Conservation (phyloP, 176 grass and related monocot species). For the Triticum timopheevii region DNA sequence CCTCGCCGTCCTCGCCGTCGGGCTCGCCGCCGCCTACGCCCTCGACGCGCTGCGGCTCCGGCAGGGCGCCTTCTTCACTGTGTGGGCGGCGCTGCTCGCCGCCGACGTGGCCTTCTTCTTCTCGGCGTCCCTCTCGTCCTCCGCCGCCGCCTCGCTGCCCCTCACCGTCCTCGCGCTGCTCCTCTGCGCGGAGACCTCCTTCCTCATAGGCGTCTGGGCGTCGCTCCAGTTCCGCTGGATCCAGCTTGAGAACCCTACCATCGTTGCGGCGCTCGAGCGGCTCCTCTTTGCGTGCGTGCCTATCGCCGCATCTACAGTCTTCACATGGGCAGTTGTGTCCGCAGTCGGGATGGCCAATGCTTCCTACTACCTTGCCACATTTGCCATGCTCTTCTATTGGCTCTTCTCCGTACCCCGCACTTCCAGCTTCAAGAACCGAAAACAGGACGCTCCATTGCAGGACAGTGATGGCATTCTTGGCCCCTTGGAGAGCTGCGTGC, state of each 20-base stretch:
- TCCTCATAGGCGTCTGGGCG: conserved; percentile 92
- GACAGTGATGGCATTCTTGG: conserved; percentile 64
- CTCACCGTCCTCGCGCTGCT: conserved; percentile 78
- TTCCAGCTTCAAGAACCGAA: conserved; percentile 74
- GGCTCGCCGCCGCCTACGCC: conserved; percentile 74
- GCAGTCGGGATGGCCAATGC: conserved; percentile 84
- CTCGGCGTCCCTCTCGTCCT: conserved; percentile 68
- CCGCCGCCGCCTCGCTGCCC: conserved; percentile 49
- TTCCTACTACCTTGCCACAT: conserved; percentile 76
- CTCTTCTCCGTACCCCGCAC: conserved; percentile 78
- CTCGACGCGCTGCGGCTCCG: conserved; percentile 69
- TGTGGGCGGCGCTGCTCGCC: conserved; percentile 73
- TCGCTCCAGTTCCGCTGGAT: conserved; percentile 99
- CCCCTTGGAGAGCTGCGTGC: conserved; percentile 76
- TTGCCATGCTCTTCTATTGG: conserved; percentile 93
- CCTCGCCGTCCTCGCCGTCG: conserved; percentile 66
- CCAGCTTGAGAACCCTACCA: conserved; percentile 95
- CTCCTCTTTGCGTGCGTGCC: conserved; percentile 90
- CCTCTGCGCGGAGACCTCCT: conserved; percentile 86
- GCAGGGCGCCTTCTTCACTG: conserved; percentile 71
- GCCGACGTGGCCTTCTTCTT: conserved; percentile 92
- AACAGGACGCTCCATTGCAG: conserved; percentile 45
- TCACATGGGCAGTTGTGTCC: conserved; percentile 85
- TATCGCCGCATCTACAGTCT: conserved; percentile 52
- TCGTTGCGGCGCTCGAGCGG: conserved; percentile 69